Conservation (phyloP, 2,329 filamentous ascomycete genomes). For the Myriosclerotinia duriaeana region DNA sequence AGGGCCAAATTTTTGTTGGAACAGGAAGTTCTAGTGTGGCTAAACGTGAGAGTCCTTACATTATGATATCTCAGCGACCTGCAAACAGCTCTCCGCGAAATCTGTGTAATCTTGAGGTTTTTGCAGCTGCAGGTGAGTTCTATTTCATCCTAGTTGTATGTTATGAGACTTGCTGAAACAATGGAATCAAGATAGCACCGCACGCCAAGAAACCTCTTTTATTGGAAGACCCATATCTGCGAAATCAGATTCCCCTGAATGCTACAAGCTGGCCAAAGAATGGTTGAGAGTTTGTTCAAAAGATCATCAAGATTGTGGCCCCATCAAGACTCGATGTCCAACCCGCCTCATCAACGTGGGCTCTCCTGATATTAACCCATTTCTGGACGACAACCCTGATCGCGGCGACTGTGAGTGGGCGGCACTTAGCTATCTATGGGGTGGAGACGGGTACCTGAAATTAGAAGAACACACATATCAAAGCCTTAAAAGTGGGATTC, state of each 20-base stretch:
- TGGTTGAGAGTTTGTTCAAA: constrained; percentile 18
- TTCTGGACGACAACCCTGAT: constrained; percentile 10
- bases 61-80: constrained; percentile 19
- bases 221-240: constrained; percentile 20
- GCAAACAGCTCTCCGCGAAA: constrained; percentile 13
- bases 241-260: constrained; percentile 7
- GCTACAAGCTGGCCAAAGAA: constrained; percentile 19
- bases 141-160: neutral
- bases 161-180: neutral
- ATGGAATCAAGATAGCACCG: neutral
- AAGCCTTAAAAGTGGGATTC: constrained; percentile 8
- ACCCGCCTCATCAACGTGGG: constrained; percentile 21
- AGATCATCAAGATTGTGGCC: constrained; percentile 16
- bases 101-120: constrained; percentile 20
- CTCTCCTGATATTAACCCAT: neutral
- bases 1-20: constrained; percentile 22
- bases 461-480: constrained; percentile 13
- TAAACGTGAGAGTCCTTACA: constrained; percentile 18
- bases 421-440: constrained; percentile 23
- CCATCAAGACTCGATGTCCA: constrained; percentile 17
- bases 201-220: constrained; percentile 7
- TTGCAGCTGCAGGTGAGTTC: neutral
- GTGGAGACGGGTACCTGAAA: constrained; percentile 12
- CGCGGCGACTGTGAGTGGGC: constrained; percentile 11
- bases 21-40: constrained; percentile 22